These are phyloP conservation scores for Sporisorium iseilematis-ciliati DNA, from an alignment of 1,284 basidiomycete species.

Conservation along the genomic window DNA sequence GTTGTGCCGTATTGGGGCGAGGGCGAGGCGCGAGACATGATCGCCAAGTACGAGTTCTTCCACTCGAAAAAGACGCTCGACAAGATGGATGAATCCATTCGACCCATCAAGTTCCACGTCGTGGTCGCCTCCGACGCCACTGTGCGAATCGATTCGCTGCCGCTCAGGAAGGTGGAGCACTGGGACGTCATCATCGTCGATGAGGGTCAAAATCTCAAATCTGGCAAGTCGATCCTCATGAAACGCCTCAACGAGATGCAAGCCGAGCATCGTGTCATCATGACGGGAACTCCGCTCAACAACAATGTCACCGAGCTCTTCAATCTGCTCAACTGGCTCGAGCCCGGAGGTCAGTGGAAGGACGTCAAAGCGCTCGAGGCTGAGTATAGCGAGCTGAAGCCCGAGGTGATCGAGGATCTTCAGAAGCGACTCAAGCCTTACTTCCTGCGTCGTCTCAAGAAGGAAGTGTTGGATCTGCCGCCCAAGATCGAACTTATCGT, in stretches of 20 bases:
- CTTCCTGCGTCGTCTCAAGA: constrained; percentile 91
- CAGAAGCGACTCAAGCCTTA: constrained; percentile 85
- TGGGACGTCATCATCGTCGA: constrained; percentile 95
- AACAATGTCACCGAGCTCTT: constrained; percentile 87
- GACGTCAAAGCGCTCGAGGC: constrained; percentile 48
- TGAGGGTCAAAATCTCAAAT: constrained; percentile 82
- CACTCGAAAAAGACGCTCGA: constrained; percentile 72
- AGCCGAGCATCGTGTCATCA: constrained; percentile 83
- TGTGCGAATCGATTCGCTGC: constrained; percentile 40
- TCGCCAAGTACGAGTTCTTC: constrained; percentile 84
- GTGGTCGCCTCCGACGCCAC: constrained; percentile 51
- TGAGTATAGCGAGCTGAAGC: constrained; percentile 58
- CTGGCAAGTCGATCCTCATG: constrained; percentile 78
- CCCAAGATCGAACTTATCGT: constrained; percentile 85
- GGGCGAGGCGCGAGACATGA: constrained; percentile 77
- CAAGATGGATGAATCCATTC: constrained; percentile 56
- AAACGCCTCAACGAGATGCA: constrained; percentile 86
- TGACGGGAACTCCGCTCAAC: constrained; percentile 95
- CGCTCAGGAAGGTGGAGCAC: constrained; percentile 79
- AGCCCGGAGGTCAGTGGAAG: constrained; percentile 48
- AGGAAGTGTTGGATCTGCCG: constrained; percentile 89
- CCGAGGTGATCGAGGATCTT: constrained; percentile 74
- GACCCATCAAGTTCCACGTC: constrained; percentile 53
- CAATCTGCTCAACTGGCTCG: constrained; percentile 58
- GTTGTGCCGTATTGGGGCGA: constrained; percentile 83